Percentiles rank a stretch among this genome's conserved stretches.
Conservation (phyloP, 495 filamentous ascomycete species). For the Aspergillus panamensis region DNA sequence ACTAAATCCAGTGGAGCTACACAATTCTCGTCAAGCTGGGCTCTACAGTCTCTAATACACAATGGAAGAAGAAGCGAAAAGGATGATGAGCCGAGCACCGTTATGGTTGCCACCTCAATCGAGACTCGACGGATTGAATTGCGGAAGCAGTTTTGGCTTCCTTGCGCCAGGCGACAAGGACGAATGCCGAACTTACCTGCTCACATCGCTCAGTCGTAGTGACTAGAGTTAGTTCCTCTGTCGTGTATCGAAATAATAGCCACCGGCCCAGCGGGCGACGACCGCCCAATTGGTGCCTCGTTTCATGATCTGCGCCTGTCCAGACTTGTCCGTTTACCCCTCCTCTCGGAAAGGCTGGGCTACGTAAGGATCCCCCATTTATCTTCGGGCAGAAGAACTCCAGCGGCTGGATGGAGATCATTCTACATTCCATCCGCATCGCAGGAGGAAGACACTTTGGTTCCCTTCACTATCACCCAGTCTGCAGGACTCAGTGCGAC, state of each 20-base stretch:
- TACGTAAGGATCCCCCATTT: slow-evolving; percentile 23
- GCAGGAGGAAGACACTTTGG: background rate
- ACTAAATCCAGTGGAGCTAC: background rate
- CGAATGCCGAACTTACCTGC: no score
- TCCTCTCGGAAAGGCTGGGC: slow-evolving; percentile 20
- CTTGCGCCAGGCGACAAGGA: background rate
- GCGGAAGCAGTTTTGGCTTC: background rate
- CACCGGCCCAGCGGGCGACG: slow-evolving; percentile 18
- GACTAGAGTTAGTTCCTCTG: background rate
- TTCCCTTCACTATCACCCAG: slow-evolving; percentile 8
- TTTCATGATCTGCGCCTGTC: slow-evolving; percentile 32
- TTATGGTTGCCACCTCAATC: background rate
- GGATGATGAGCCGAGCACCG: background rate
- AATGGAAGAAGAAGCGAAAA: background rate
- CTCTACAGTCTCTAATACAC: background rate
- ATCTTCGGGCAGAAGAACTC: slow-evolving; percentile 15
- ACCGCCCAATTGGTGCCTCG: slow-evolving; percentile 27
- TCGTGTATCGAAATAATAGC: slow-evolving; percentile 6
- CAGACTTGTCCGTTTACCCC: slow-evolving; percentile 28
- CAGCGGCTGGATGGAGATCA: slow-evolving; percentile 10
- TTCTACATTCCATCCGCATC: slow-evolving; percentile 5
- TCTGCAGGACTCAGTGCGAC: slow-evolving; percentile 19
- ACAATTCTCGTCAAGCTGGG: background rate
- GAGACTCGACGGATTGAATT: background rate
- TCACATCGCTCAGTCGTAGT: no score